Evolutionary conservation across 2,329 filamentous ascomycete genomes (phyloP).

Genomic region (Madurella fahalii): DNA sequence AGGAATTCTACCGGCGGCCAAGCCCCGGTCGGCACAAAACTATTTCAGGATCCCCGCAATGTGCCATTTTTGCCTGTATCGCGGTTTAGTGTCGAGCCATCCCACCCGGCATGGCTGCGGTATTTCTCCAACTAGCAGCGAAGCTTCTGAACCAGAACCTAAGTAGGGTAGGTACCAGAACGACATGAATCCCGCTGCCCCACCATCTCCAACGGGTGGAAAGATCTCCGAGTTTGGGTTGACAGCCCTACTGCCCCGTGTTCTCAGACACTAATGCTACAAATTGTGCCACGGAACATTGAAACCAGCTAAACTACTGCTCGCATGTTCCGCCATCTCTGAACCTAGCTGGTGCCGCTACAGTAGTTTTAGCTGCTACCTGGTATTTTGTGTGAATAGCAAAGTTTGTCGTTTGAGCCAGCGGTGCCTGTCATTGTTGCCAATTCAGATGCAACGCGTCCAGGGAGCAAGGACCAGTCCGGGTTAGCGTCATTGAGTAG

Average conservation of each 20-base stretch:
- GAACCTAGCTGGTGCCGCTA: too few species aligned
- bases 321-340: too few species aligned
- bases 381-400: too few species aligned
- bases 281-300: slow-evolving; percentile 31
- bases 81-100: slow-evolving; percentile 10
- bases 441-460: slow-evolving; percentile 11
- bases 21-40: slow-evolving; percentile 6
- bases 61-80: slow-evolving; percentile 21
- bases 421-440: slow-evolving; percentile 1
- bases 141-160: too few species aligned
- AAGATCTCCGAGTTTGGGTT: slow-evolving; percentile 5
- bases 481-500: neutral
- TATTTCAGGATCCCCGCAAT: slow-evolving; percentile 17
- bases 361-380: too few species aligned
- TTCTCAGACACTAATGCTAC: slow-evolving; percentile 27
- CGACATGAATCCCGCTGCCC: neutral
- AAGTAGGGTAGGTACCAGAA: neutral
- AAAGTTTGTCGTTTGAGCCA: neutral
- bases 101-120: slow-evolving; percentile 12
- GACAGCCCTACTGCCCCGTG: slow-evolving; percentile 12
- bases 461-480: slow-evolving; percentile 5
- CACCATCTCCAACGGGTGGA: slow-evolving; percentile 8
- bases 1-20: slow-evolving; percentile 22
- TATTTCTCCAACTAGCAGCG: slow-evolving; percentile 16
- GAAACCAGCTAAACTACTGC: neutral